Base-by-base conservation (phyloP, 371 early-diverging fungal genomes). In the Mucor velutinosus region DNA sequence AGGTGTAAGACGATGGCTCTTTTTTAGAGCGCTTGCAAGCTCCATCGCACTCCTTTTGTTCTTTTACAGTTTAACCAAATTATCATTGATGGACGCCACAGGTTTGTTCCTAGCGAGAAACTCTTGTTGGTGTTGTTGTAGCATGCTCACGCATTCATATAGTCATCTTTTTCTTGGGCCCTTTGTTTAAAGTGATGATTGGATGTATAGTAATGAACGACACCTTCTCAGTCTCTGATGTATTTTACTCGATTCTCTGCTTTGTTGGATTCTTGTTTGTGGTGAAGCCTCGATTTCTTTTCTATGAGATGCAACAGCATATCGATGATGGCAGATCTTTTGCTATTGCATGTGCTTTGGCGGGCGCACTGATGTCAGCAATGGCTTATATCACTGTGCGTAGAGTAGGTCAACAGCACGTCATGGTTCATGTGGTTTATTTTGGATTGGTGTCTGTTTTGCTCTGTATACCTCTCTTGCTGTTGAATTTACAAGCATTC, bases 31-130 rank as follows among this genome's bases (percentile, higher is more conserved):
- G 0, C 49, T 86, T 0, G 81, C 87, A 2, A 92, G 93, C 0
- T 75, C 92, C 8, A 65, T 88, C 32, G 92, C 90, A 0, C 72
- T 92, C 47, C 88, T 83, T 0, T 76, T 88, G 10, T 91, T 87
- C 69, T 94, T 91, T 69, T 91, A 82, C 62, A 83, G 88, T 14
- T 58, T 93, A 5, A 87, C 89, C 4, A 77, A 83, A 21, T 74
- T 93, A 77, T 85, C 92, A 2, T 68, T 94, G 60, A 88, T 88
- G 7, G 94, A 94, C 71, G 92, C 92, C 27, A 93, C 90, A 17
- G 91, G 81, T 81, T 37, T 23, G 30, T 17, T 0, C n/a, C 8
- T 19, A 12, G 19, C 4, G 47, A 5, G 41, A 51, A 37, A 27
- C 14, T 35, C n/a, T 58, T 7, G 33, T 33, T 1, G n/a, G 37